Evolutionary conservation across 2,329 filamentous ascomycete genomes (phyloP).

Genomic region (Neonectria hederae): DNA sequence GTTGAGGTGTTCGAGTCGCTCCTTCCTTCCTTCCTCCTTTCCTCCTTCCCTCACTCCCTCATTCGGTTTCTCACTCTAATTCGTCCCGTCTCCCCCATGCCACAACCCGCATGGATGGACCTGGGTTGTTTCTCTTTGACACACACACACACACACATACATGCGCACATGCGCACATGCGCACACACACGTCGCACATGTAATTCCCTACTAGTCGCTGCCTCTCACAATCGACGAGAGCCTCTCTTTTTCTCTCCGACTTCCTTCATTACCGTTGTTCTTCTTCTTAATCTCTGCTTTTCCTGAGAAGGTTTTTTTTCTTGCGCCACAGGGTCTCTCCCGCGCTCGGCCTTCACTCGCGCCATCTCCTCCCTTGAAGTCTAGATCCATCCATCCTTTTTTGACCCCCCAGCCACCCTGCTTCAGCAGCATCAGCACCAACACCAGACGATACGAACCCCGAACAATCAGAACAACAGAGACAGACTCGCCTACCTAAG

Average conservation of each 20-base stretch:
- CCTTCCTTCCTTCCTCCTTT: not conserved
- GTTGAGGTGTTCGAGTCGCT: not conserved
- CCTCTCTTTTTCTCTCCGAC: not conserved
- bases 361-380: constrained; percentile 18
- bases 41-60: not conserved
- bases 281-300: not conserved
- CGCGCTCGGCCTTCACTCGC: constrained; percentile 5
- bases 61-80: not conserved
- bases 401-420: constrained; percentile 14
- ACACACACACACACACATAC: not conserved
- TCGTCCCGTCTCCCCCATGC: constrained; percentile 3
- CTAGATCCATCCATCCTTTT: constrained; percentile 19
- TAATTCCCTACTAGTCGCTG: not conserved
- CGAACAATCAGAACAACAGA: constrained; percentile 6
- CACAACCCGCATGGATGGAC: constrained; percentile 4
- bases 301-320: not conserved
- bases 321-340: not conserved
- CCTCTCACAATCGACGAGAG: not conserved
- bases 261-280: not conserved
- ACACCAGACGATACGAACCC: constrained; percentile 15
- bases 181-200: not conserved
- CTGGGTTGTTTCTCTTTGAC: not conserved
- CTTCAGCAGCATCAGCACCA: constrained; percentile 8
- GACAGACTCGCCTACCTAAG: not conserved
- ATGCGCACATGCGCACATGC: too few relatives aligned